These are phyloP conservation scores for Phylloporus arenicola DNA, from an alignment of 768 basidiomycete genomes.

Conservation along the genomic window DNA sequence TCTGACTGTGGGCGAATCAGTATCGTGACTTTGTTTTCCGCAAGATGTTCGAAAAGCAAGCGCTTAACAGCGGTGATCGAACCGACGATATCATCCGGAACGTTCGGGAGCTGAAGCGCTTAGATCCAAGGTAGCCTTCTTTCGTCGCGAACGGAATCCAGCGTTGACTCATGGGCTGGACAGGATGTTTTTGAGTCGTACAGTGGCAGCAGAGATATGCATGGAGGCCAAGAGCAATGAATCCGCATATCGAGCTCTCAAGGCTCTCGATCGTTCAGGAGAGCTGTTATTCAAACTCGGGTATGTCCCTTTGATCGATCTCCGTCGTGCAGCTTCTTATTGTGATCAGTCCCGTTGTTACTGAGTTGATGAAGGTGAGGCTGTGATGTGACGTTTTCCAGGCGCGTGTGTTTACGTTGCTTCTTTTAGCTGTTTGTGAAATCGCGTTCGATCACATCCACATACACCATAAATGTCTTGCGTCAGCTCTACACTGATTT, in stretches of 20 bases:
- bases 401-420: conserved; percentile 3
- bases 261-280: conserved; percentile 58
- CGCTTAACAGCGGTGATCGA: conserved; percentile 44
- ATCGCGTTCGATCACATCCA: conserved; percentile 57
- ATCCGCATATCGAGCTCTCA: conserved; percentile 62
- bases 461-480: conserved; percentile 46
- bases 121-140: conserved; percentile 57
- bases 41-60: conserved; percentile 69
- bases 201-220: conserved; percentile 77
- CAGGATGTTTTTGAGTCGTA: conserved; percentile 79
- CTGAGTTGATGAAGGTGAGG: conserved; percentile 62
- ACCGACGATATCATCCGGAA: conserved; percentile 63
- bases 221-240: conserved; percentile 77
- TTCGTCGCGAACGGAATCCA: neutral
- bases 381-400: neutral
- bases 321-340: conserved; percentile 4
- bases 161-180: conserved; percentile 2
- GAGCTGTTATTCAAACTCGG: conserved; percentile 63
- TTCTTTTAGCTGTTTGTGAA: conserved; percentile 56
- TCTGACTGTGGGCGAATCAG: conserved; percentile 32
- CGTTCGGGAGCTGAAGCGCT: conserved; percentile 63
- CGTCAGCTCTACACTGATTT: conserved; percentile 64
- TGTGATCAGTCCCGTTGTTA: conserved; percentile 39
- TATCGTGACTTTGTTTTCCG: conserved; percentile 85
- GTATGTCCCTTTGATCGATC: conserved; percentile 35